Conservation (phyloP, 1,284 basidiomycete species). For the Tilletia walkeri region DNA sequence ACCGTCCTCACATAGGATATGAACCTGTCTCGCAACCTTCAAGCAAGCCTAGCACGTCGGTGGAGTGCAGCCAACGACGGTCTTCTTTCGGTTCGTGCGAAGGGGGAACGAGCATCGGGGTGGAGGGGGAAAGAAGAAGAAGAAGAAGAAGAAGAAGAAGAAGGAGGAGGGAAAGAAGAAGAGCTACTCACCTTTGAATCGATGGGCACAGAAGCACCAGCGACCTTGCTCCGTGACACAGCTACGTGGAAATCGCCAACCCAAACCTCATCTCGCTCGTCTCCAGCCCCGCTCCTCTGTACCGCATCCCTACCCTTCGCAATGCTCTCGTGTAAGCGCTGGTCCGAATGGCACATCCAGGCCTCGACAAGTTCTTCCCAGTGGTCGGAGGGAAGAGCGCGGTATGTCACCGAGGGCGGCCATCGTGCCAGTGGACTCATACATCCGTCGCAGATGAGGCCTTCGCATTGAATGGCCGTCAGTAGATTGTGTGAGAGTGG, state of each 20-base stretch:
- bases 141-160: not conserved
- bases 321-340: constrained; percentile 57
- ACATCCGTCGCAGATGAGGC: constrained; percentile 22
- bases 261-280: constrained; percentile 5
- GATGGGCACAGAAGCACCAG: not conserved
- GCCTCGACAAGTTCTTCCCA: constrained; percentile 96
- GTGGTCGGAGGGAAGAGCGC: constrained; percentile 86
- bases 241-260: constrained; percentile 17
- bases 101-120: not conserved
- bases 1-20: not conserved
- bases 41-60: not conserved
- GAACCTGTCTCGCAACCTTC: not conserved
- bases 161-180: not conserved
- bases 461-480: constrained; percentile 17
- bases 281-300: constrained; percentile 9
- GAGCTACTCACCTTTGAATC: constrained; percentile 8
- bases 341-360: constrained; percentile 96
- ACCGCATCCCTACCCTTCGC: constrained; percentile 23
- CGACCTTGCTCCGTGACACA: not conserved
- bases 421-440: not conserved
- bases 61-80: constrained; percentile 5
- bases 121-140: not conserved
- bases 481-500: constrained; percentile 14
- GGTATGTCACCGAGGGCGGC: constrained; percentile 59
- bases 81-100: constrained; percentile 9